phyloP scores from a whole-genome alignment of 106 monocot species.

The Phalaenopsis equestris region DNA sequence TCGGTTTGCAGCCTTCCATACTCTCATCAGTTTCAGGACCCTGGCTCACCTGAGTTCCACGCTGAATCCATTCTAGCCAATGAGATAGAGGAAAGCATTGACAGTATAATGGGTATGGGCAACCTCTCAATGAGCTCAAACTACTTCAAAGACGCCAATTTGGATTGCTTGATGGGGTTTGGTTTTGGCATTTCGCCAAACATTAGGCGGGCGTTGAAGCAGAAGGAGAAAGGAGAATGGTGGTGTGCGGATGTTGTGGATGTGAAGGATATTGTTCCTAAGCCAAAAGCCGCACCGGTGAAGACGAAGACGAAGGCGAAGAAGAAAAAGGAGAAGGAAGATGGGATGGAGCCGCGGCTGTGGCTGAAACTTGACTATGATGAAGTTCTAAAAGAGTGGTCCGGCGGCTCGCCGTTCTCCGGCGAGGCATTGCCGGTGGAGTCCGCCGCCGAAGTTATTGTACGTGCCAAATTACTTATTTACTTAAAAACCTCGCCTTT shows the following conservation, averaged over 20 bases:
- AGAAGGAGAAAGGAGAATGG: constrained; percentile 47
- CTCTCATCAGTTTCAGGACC: constrained; percentile 16
- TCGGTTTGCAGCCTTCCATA: constrained; percentile 13
- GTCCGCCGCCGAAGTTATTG: not conserved
- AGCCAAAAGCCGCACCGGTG: constrained; percentile 10
- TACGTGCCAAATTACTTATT: not conserved
- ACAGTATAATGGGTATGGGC: constrained; percentile 86
- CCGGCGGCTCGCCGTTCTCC: not conserved
- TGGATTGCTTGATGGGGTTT: constrained; percentile 24
- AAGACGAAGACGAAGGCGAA: constrained; percentile 3
- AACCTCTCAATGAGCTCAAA: constrained; percentile 19
- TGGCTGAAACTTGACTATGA: constrained; percentile 8
- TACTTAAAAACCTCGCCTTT: not conserved
- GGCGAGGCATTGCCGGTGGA: not conserved
- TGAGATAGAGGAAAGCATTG: constrained; percentile 67
- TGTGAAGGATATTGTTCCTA: constrained; percentile 50
- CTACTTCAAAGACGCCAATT: constrained; percentile 3
- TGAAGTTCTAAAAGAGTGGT: not conserved
- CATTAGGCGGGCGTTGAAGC: constrained; percentile 31
- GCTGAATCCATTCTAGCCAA: constrained; percentile 83
- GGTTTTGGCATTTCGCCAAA: constrained; percentile 13
- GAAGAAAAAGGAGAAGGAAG: constrained; percentile 17
- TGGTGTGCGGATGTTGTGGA: constrained; percentile 51
- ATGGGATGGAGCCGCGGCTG: not conserved
- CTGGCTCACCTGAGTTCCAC: constrained; percentile 40